phyloP scores from a whole-genome alignment of 2,329 filamentous ascomycete species.

The Scedosporium apiospermum region DNA sequence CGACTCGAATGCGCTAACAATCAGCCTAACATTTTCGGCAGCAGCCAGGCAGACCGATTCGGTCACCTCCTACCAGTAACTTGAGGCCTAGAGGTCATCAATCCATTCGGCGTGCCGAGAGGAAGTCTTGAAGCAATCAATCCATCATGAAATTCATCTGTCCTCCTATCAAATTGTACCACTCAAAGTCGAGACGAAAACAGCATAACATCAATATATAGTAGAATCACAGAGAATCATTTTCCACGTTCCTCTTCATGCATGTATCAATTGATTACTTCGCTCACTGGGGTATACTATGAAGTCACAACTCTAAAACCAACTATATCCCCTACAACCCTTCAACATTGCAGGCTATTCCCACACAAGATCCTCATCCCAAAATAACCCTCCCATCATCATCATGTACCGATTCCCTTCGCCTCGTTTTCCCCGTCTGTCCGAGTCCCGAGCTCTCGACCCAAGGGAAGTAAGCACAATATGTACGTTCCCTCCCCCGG shows the following conservation, averaged over 20 bases:
- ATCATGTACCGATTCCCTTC: not conserved
- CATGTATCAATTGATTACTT: constrained; percentile 19
- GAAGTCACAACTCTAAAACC: constrained; percentile 21
- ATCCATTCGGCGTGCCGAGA: no score
- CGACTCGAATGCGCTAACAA: not conserved
- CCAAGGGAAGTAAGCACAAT: not conserved
- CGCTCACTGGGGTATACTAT: constrained; percentile 27
- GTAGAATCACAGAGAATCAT: not conserved
- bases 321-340: constrained; percentile 12
- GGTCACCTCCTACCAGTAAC: not conserved
- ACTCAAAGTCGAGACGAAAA: no score
- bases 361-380: constrained; percentile 10
- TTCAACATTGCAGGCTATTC: constrained; percentile 5
- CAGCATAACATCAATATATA: no score
- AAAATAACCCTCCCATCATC: not conserved
- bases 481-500: not conserved
- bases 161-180: no score
- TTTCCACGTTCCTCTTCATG: constrained; percentile 7
- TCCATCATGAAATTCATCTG: no score
- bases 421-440: not conserved
- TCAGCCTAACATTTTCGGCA: not conserved
- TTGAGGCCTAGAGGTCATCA: not conserved
- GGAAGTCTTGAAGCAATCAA: no score
- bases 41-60: not conserved
- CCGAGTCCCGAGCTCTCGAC: not conserved